phyloP scores from a whole-genome alignment of 139 green algal genomes.

The Ettlia oleoabundans region DNA sequence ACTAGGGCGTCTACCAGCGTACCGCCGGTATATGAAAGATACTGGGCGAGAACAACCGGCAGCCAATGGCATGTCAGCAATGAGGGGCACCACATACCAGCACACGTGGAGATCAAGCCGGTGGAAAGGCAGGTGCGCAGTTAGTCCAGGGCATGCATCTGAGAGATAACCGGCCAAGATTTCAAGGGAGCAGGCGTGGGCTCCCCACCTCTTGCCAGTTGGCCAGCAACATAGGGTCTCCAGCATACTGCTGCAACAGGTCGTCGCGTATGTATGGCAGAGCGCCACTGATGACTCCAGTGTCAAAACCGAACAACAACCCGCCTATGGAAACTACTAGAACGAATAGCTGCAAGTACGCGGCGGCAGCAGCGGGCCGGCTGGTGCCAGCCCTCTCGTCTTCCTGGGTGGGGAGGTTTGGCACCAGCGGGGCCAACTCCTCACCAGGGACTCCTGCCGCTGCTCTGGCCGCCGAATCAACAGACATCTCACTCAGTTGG shows the following conservation, averaged over 20 bases:
- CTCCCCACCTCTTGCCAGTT: constrained; percentile 21
- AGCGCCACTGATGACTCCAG: constrained; percentile 66
- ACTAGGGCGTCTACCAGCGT: no score
- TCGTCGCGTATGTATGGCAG: constrained; percentile 80
- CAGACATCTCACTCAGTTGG: background rate
- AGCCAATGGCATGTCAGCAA: no score
- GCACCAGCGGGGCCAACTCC: background rate
- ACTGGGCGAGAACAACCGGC: no score
- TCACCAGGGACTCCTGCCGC: background rate
- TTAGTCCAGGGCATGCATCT: no score
- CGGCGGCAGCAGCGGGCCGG: background rate
- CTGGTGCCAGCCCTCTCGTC: background rate
- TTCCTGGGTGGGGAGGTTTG: background rate
- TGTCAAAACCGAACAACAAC: constrained; percentile 70
- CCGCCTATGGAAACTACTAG: constrained; percentile 58
- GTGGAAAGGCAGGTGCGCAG: no score
- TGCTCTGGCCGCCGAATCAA: background rate
- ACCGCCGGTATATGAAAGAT: no score
- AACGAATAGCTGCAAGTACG: no score
- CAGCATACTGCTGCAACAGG: constrained; percentile 49
- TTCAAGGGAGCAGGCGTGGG: background rate
- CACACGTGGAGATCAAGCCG: no score
- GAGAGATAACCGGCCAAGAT: no score
- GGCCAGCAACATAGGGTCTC: constrained; percentile 3
- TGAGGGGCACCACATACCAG: no score